Evolutionary conservation across 768 basidiomycete species (phyloP), one percentile per base, ranked within the genome.

Genomic region (Mrakia frigida): DNA sequence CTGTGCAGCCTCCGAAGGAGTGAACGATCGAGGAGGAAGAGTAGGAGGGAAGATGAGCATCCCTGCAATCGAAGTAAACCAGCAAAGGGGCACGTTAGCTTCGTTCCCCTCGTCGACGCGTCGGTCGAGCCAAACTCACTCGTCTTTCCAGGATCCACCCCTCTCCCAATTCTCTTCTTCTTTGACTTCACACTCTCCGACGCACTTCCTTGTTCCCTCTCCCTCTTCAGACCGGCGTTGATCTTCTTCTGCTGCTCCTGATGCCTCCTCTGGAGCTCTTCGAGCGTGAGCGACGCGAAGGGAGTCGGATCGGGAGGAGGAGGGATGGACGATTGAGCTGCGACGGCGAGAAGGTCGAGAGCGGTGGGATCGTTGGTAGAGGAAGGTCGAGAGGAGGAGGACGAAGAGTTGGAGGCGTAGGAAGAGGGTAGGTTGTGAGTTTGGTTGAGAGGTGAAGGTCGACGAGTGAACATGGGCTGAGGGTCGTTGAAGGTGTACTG

Each of bases 11-110:
- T n/a, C 56, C n/a, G 56, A 16, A 7, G 56, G 46, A 21, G 46
- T 50, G 46, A 50, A 50, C 10, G 46, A 50, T 50, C 56, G 25
- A n/a, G 56, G n/a, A 9, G 56, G 56, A 28, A 56, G 56, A 0
- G 56, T 25, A n/a, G 56, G 56, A n/a, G 56, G 56, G 56, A 56
- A 56, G n/a, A 56, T 56, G 56, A 56, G 56, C 56, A 56, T 56
- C 13, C 56, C 56, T 56, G 56, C 0, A 56, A 25, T n/a, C n/a
- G n/a, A n/a, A n/a, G n/a, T n/a, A n/a, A n/a, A n/a, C n/a, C n/a
- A n/a, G n/a, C n/a, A n/a, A n/a, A n/a, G n/a, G n/a, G n/a, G n/a
- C n/a, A n/a, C n/a, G n/a, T n/a, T n/a, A n/a, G n/a, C n/a, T n/a
- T n/a, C n/a, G n/a, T n/a, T n/a, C n/a, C n/a, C n/a, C n/a, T n/a